phyloP scores from a whole-genome alignment of 2,329 filamentous ascomycete species.

The Teratosphaeria viscida region DNA sequence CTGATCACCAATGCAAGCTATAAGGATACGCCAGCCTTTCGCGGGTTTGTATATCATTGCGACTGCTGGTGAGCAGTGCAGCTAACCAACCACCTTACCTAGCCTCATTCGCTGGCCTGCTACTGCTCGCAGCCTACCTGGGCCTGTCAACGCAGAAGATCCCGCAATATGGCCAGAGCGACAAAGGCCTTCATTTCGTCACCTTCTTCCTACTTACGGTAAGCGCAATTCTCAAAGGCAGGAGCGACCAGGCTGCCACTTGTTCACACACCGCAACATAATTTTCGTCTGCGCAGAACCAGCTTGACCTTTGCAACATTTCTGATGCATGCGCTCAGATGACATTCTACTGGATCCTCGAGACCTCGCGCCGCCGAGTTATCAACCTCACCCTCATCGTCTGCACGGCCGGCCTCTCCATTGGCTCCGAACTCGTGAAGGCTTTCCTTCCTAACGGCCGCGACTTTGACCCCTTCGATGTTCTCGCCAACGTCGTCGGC shows the following conservation, averaged over 20 bases:
- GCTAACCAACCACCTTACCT: constrained; percentile 1
- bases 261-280: neutral
- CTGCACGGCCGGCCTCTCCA: constrained; percentile 61
- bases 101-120: constrained; percentile 47
- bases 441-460: constrained; percentile 53
- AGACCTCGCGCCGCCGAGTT: constrained; percentile 75
- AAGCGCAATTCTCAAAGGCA: constrained; percentile 9
- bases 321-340: constrained; percentile 8
- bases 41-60: constrained; percentile 52
- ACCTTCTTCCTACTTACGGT: constrained; percentile 86
- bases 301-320: neutral
- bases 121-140: constrained; percentile 62
- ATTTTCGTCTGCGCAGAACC: neutral
- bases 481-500: constrained; percentile 77
- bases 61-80: neutral
- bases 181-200: constrained; percentile 78
- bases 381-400: constrained; percentile 73
- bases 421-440: constrained; percentile 69
- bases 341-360: constrained; percentile 89
- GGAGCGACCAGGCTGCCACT: neutral
- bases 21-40: constrained; percentile 83
- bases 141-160: constrained; percentile 56
- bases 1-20: constrained; percentile 31
- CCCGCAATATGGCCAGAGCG: constrained; percentile 54
- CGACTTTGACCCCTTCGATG: constrained; percentile 67